Percentiles rank a stretch among this genome's conserved stretches.
These are phyloP conservation scores for Russula lepida DNA, from an alignment of 768 basidiomycete species.

Conservation along the genomic window DNA sequence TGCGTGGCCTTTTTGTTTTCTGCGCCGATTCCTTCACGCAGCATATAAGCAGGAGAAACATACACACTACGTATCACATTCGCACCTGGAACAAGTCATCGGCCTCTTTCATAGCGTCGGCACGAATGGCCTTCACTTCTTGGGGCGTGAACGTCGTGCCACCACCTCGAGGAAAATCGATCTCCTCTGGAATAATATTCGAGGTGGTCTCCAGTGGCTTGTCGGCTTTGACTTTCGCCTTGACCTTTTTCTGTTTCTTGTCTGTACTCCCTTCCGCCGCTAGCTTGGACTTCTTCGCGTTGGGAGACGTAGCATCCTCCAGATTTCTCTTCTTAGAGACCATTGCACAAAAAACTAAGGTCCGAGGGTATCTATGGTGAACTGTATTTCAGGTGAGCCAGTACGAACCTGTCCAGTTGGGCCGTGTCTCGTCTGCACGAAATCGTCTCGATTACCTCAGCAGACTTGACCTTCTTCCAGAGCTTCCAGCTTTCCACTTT, in stretches of 20 bases:
- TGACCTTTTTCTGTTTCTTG: constrained; percentile 25
- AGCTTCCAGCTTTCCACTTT: background rate
- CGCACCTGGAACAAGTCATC: constrained; percentile 68
- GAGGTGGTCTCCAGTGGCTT: constrained; percentile 31
- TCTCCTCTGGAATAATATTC: constrained; percentile 51
- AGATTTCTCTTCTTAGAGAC: constrained; percentile 52
- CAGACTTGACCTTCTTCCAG: background rate
- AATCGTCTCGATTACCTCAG: constrained; percentile 7
- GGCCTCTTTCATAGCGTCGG: constrained; percentile 80
- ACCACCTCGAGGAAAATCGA: constrained; percentile 94
- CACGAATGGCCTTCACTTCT: constrained; percentile 78
- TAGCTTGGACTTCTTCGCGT: constrained; percentile 55
- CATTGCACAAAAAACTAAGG: constrained; percentile 24
- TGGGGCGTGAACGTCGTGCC: constrained; percentile 82
- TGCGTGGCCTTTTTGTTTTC: constrained; percentile 38
- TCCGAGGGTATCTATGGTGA: too few relatives aligned
- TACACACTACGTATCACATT: background rate
- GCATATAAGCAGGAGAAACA: background rate
- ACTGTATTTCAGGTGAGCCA: background rate
- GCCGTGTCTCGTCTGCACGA: background rate
- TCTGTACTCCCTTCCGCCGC: constrained; percentile 21
- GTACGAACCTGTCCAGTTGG: background rate
- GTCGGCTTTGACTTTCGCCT: constrained; percentile 19
- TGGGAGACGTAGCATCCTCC: constrained; percentile 46
- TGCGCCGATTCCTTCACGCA: constrained; percentile 23